These are phyloP conservation scores for Immersiporthe knoxdaviesiana DNA, from an alignment of 2,329 filamentous ascomycete species.

Conservation along the genomic window DNA sequence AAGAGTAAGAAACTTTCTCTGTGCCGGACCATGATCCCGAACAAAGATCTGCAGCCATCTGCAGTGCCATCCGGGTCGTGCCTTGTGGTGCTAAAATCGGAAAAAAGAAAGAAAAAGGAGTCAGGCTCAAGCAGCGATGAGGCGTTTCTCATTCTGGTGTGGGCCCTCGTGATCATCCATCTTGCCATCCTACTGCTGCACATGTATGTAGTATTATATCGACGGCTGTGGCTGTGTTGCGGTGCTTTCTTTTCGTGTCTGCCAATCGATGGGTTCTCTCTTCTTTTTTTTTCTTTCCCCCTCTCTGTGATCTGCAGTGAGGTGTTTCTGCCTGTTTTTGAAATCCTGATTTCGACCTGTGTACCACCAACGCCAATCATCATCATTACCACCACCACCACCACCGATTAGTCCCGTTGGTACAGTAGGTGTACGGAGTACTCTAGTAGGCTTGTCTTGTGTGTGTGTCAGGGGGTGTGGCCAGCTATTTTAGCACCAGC, in stretches of 20 bases:
- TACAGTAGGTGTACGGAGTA: neutral
- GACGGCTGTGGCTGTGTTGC: neutral
- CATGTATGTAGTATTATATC: neutral
- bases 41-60: neutral
- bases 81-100: neutral
- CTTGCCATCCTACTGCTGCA: neutral
- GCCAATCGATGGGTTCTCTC: neutral
- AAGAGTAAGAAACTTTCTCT: neutral
- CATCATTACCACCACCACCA: too few relatives aligned
- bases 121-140: neutral
- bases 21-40: neutral
- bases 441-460: neutral
- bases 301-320: too few relatives aligned
- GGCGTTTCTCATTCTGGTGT: neutral
- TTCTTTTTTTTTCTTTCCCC: too few relatives aligned
- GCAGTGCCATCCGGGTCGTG: neutral
- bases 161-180: neutral
- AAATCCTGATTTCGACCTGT: neutral
- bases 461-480: neutral
- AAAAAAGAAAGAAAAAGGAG: neutral
- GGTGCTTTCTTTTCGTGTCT: neutral
- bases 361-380: neutral
- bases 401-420: too few relatives aligned
- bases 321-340: neutral
- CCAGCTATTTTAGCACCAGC: neutral